Conservation (phyloP, 2,329 filamentous ascomycete species). For the Tolypocladium album region DNA sequence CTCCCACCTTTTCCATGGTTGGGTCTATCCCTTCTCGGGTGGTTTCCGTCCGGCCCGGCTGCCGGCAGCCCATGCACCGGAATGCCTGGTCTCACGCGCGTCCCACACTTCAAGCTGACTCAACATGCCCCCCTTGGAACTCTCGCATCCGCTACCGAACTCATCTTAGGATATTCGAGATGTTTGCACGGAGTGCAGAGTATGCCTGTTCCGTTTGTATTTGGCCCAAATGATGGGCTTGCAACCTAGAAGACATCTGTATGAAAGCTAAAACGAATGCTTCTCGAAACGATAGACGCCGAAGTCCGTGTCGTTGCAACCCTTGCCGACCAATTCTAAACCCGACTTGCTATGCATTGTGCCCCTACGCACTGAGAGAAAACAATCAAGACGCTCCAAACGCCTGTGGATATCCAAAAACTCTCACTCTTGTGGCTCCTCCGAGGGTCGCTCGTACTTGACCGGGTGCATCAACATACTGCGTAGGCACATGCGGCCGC, state of each 20-base stretch:
- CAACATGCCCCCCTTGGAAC: not conserved
- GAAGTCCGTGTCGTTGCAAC: not conserved
- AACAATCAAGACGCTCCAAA: not conserved
- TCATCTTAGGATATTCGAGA: no score
- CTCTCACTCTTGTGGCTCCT: constrained; percentile 13
- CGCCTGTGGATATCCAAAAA: not conserved
- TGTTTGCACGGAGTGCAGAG: no score
- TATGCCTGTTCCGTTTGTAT: not conserved
- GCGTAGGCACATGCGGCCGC: constrained; percentile 65
- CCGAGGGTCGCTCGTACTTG: constrained; percentile 51
- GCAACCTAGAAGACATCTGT: not conserved
- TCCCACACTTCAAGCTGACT: not conserved
- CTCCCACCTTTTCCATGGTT: not conserved
- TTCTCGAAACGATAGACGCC: not conserved
- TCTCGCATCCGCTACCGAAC: no score
- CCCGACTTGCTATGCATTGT: not conserved
- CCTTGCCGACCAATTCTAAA: not conserved
- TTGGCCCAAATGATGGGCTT: not conserved
- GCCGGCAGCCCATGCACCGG: not conserved
- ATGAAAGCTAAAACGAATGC: not conserved
- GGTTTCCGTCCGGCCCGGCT: not conserved
- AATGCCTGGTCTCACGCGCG: not conserved
- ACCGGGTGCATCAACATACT: constrained; percentile 76
- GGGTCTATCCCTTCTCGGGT: not conserved
- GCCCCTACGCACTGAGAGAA: not conserved